phyloP scores from a whole-genome alignment of 768 basidiomycete species.

The Suillus luteus region DNA sequence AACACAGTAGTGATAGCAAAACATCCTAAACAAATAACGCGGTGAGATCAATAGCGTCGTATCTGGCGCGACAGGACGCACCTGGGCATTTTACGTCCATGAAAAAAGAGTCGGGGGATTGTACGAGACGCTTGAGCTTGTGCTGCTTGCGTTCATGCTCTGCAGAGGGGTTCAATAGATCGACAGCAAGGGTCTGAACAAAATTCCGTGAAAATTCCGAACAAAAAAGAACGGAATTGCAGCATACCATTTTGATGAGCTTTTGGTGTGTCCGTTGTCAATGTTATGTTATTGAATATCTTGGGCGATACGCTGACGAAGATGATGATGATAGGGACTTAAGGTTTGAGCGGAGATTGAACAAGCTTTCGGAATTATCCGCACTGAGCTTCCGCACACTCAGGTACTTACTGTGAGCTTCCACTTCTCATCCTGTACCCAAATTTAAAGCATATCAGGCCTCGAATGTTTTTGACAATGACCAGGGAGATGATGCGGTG shows the following conservation, averaged over 20 bases:
- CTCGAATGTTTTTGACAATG: not conserved
- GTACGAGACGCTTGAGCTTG: constrained; percentile 99
- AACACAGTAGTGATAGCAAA: constrained; percentile 97
- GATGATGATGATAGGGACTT: constrained; percentile 6
- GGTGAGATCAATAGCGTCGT: constrained; percentile 2
- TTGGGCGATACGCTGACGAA: not conserved
- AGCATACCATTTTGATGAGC: constrained; percentile 4
- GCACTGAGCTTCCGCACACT: not conserved
- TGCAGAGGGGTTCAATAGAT: constrained; percentile 94
- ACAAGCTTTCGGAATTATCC: not conserved
- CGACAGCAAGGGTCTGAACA: constrained; percentile 92
- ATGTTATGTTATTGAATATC: not conserved
- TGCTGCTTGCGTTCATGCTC: constrained; percentile 87
- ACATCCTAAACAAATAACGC: constrained; percentile 60
- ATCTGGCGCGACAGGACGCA: constrained; percentile 38
- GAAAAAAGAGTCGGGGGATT: constrained; percentile 98
- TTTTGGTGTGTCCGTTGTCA: not conserved
- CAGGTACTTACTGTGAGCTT: too few relatives aligned
- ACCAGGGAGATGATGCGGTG: not conserved
- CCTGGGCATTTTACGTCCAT: constrained; percentile 99
- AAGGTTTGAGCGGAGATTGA: constrained; percentile 9
- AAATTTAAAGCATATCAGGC: not conserved
- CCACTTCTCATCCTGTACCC: not conserved
- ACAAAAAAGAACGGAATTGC: not conserved
- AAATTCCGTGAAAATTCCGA: not conserved